Base-by-base conservation (phyloP, 805 yeast species). In the Kodamaea restingae region DNA sequence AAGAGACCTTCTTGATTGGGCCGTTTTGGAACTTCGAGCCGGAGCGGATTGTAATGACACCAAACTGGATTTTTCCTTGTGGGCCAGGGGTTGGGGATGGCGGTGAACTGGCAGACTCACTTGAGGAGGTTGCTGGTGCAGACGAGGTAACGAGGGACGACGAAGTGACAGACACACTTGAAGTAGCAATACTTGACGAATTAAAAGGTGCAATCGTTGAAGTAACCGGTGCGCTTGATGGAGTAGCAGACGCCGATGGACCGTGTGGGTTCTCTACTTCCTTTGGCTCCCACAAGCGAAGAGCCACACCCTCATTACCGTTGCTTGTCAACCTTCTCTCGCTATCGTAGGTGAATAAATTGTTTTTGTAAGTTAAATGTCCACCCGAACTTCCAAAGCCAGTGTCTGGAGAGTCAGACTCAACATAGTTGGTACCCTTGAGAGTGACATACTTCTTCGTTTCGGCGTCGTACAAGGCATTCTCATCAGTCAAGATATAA, bases 1-100 rank as follows among this genome's bases (percentile, higher is more conserved):
- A 41, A 6, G 43, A 47, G 10, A 56, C 66, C 45, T 59, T 58
- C 42, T 49, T 58, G 46, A 59, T 55, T 2, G 54, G 36, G 7
- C 46, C 35, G 47, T 55, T 42, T 38, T 60, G 60, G 47, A 61
- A 52, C 14, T 46, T 34, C 3, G 59, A 36, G 4, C 64, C 65
- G 3, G 63, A 51, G 39, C 43, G 48, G 28, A 50, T 51, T 25
- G 58, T 50, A 18, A 50, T 29, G 21, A 58, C 43, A 4, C 52
- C 55, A 27, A 55, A 53, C 36, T 43, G 34, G n/a, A 30, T 33
- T 31, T 35, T 35, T 3, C 35, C 38, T 3, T 39, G 15, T 4
- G 44, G 22, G 22, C 5, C 17, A 8, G 41, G n/a, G 34, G 10
- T n/a, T 8, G 30, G 3, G 8, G 18, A 4, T n/a, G 22, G 11